Conservation (phyloP, 2,329 filamentous ascomycete genomes). For the Neonectria magnoliae region DNA sequence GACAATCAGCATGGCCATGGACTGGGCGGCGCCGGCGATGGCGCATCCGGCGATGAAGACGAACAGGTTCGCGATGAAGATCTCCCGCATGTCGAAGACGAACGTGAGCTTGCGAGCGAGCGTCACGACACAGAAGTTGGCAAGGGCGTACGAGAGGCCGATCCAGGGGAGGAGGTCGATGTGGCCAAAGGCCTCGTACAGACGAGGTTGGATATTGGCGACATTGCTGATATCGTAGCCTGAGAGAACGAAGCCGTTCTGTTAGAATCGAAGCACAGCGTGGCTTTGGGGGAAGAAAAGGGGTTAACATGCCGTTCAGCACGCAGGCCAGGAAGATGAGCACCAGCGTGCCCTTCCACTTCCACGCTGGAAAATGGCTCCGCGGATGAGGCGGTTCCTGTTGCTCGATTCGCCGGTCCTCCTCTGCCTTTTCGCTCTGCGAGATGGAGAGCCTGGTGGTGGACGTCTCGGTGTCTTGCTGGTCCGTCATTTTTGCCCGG, state of each 20-base stretch:
- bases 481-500: slow-evolving; percentile 2
- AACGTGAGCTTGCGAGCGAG: slow-evolving; percentile 47
- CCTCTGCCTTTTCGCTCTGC: slow-evolving; percentile 10
- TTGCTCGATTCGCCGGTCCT: background rate
- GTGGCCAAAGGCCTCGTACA: slow-evolving; percentile 61
- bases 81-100: slow-evolving; percentile 45
- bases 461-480: slow-evolving; percentile 11
- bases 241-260: slow-evolving; percentile 22
- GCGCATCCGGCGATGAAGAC: slow-evolving; percentile 44
- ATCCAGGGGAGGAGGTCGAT: slow-evolving; percentile 53
- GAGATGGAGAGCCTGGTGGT: slow-evolving; percentile 17
- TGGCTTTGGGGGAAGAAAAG: background rate
- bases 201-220: slow-evolving; percentile 65
- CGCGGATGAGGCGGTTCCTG: slow-evolving; percentile 12
- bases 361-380: slow-evolving; percentile 19
- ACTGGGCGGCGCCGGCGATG: slow-evolving; percentile 44
- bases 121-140: slow-evolving; percentile 47
- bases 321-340: slow-evolving; percentile 20
- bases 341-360: slow-evolving; percentile 17
- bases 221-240: slow-evolving; percentile 57
- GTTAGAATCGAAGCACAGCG: background rate
- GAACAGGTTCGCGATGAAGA: slow-evolving; percentile 39
- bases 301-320: slow-evolving; percentile 14
- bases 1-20: slow-evolving; percentile 44
- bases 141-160: slow-evolving; percentile 48